A percentile compares a stretch with the other conserved stretches of the same genome.
These are phyloP conservation scores for Sicyos baderoa DNA, from an alignment of 306 rosid species.

Conservation along the genomic window DNA sequence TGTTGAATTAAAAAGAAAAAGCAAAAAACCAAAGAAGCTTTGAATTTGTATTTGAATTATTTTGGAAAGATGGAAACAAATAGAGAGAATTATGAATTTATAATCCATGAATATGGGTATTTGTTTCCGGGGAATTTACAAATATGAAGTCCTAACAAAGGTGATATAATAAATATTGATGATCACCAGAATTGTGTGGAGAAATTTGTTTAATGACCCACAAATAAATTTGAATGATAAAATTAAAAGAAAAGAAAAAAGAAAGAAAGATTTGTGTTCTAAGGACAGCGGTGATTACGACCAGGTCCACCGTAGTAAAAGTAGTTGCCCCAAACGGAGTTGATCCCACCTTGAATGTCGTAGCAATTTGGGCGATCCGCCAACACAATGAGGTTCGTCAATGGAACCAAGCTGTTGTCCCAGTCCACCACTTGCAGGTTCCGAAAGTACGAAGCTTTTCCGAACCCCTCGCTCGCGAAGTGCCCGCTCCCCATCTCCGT, in stretches of 20 bases:
- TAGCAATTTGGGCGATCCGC: constrained; percentile 21
- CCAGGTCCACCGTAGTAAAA: constrained; percentile 25
- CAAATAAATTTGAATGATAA: neutral
- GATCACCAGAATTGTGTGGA: constrained; percentile 4
- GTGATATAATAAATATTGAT: constrained; percentile 13
- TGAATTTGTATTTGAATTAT: neutral
- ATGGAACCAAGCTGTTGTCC: constrained; percentile 25
- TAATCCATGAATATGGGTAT: neutral
- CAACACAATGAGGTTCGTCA: constrained; percentile 12
- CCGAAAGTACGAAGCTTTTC: constrained; percentile 19
- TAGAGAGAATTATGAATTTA: neutral
- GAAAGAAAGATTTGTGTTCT: neutral
- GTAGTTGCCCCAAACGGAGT: constrained; percentile 19
- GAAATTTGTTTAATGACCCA: neutral
- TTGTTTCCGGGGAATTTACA: constrained; percentile 3
- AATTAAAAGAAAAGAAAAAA: too few relatives aligned
- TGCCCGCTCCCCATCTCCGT: constrained; percentile 25
- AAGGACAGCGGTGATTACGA: constrained; percentile 14
- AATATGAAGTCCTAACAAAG: constrained; percentile 4
- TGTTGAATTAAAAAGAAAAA: too few relatives aligned
- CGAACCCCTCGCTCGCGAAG: constrained; percentile 21
- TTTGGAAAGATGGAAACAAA: neutral
- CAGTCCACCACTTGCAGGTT: constrained; percentile 22
- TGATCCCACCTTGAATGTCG: constrained; percentile 18
- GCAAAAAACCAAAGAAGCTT: too few relatives aligned